These are phyloP conservation scores for Knufia fluminis DNA, from an alignment of 2,329 filamentous ascomycete genomes.

Conservation along the genomic window DNA sequence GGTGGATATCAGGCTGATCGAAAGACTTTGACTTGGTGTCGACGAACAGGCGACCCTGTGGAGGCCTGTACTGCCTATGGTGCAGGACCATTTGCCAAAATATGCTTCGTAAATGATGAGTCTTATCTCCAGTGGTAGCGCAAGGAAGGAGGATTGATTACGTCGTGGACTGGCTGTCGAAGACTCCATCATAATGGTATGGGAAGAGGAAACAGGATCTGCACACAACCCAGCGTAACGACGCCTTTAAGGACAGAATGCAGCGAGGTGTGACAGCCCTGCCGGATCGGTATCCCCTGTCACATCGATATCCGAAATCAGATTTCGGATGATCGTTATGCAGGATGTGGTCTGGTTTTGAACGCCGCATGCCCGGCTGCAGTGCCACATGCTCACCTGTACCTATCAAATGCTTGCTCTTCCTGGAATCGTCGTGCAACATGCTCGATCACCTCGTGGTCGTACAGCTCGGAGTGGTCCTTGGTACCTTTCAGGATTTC, in stretches of 20 bases:
- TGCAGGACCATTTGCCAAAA: not conserved
- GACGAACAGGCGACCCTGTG: not conserved
- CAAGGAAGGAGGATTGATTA: not conserved
- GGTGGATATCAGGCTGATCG: not conserved
- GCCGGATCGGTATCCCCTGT: not conserved
- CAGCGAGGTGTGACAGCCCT: not conserved
- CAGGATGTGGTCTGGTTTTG: not conserved
- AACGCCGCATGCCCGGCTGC: not conserved
- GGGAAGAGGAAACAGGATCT: not conserved
- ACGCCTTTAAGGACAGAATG: not conserved
- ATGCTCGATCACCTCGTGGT: constrained; percentile 52
- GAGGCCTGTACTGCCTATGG: not conserved
- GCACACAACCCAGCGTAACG: too few relatives aligned
- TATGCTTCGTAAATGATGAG: not conserved
- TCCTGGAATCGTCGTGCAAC: constrained; percentile 61
- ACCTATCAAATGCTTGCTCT: constrained; percentile 48
- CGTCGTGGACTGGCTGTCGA: not conserved
- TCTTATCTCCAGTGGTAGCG: not conserved
- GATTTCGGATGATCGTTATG: not conserved
- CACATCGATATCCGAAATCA: not conserved
- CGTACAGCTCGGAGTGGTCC: constrained; percentile 64
- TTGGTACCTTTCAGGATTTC: constrained; percentile 64
- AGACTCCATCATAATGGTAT: not conserved
- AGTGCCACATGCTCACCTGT: constrained; percentile 28
- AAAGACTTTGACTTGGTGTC: not conserved